Evolutionary conservation across 495 filamentous ascomycete genomes (phyloP), one percentile per base, ranked within the genome.

Genomic region (Parathielavia hyrcaniae): DNA sequence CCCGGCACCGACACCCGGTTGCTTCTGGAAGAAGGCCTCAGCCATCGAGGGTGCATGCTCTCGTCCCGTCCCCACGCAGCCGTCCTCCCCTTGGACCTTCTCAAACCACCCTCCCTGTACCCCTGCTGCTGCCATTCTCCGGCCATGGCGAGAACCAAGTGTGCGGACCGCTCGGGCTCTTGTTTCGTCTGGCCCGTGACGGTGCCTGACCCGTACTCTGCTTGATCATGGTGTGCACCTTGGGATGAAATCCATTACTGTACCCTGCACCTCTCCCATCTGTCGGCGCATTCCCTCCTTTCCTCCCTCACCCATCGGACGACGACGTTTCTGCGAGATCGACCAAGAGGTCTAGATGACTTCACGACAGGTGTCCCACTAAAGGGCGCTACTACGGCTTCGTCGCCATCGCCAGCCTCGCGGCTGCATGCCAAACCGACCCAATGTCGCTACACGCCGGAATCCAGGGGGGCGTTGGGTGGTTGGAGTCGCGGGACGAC

Each of bases 181-280:
- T 74, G 66, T 73, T 75, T 77, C 68, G 70, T 74, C 69, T 73
- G 63, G 63, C 73, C 71, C 61, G 64, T 69, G 73, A 70, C 71
- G 62, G 62, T 56, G 56, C 59, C 63, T 69, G 64, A 66, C 62
- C 56, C 58, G 44, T 22, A 49, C 59, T 55, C 49, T 45, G 60
- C 58, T 35, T 36, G 30, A 36, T 17, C 40, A 17, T 39, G 58
- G 61, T 17, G 36, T 58, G 30, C 11, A 44, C 23, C 48, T 60
- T 57, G 40, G 54, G 46, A 58, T 13, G 49, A n/a, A n/a, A 63
- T 61, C 22, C 63, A 67, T 66, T 65, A 67, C 58, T 59, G 55
- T 66, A 34, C 19, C 49, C 52, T 52, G 34, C 35, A 30, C 53
- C 57, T 57, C 65, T 59, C 64, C 66, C 61, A 60, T 62, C 58